These are phyloP conservation scores for Durotheca rogersii DNA, from an alignment of 495 filamentous ascomycete species.

Conservation along the genomic window DNA sequence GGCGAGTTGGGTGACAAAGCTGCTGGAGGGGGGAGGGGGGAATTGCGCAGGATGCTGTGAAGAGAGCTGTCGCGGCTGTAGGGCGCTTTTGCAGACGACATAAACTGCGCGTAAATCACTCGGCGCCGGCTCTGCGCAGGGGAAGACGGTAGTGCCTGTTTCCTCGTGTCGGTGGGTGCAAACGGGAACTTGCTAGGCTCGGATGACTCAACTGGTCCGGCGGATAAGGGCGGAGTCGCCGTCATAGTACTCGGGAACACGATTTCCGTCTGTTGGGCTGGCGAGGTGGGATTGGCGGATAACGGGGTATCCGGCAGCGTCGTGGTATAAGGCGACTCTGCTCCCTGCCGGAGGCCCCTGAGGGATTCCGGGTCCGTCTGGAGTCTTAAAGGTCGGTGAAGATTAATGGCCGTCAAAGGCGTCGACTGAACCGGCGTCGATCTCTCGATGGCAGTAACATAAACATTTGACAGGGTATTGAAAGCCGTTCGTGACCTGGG, in stretches of 20 bases:
- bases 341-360: conserved; percentile 27
- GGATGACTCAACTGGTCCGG: conserved; percentile 42
- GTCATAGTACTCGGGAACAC: conserved; percentile 50
- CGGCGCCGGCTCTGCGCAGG: conserved; percentile 28
- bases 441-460: conserved; percentile 65
- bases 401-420: conserved; percentile 44
- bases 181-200: conserved; percentile 43
- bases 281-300: conserved; percentile 46
- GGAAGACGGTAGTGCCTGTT: conserved; percentile 16
- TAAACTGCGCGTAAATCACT: conserved; percentile 23
- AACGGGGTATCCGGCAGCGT: conserved; percentile 48
- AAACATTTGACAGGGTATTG: conserved; percentile 81
- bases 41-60: conserved; percentile 77
- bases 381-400: conserved; percentile 46
- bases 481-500: conserved; percentile 73
- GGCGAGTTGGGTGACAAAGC: conserved; percentile 48
- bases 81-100: conserved; percentile 40
- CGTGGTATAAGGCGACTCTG: conserved; percentile 45
- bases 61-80: conserved; percentile 67
- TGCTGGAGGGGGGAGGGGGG: conserved; percentile 57
- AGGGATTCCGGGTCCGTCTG: conserved; percentile 40
- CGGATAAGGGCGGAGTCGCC: conserved; percentile 52
- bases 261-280: conserved; percentile 41
- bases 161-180: conserved; percentile 26
- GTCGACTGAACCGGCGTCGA: conserved; percentile 56